Evolutionary conservation across 495 filamentous ascomycete genomes (phyloP).

Genomic region (Aspergillus biplanus): DNA sequence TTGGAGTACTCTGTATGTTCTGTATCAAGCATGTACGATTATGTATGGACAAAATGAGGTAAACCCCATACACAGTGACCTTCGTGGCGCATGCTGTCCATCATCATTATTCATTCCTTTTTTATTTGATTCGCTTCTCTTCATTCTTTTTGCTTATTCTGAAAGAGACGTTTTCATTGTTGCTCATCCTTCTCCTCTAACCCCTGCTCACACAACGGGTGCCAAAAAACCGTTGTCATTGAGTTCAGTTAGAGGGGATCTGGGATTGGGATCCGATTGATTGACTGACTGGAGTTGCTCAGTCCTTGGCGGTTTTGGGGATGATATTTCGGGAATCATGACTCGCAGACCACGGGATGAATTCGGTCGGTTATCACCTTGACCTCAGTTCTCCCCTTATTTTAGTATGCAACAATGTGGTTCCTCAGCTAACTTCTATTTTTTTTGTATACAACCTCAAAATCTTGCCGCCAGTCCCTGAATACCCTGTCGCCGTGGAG

Average conservation of each 20-base stretch:
- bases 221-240: too few species aligned
- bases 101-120: neutral
- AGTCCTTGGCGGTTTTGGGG: neutral
- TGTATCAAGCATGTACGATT: neutral
- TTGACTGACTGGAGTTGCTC: neutral
- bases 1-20: too few species aligned
- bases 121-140: neutral
- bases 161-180: conserved; percentile 9
- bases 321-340: neutral
- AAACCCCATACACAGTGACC: neutral
- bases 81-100: neutral
- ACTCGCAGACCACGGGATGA: neutral
- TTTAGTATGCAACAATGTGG: too few species aligned
- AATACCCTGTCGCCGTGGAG: conserved; percentile 2
- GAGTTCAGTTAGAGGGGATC: too few species aligned
- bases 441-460: neutral
- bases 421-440: neutral
- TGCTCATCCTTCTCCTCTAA: neutral
- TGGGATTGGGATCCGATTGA: neutral
- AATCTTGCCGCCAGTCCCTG: conserved; percentile 3
- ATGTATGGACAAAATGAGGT: neutral
- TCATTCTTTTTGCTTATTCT: neutral
- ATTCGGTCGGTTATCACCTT: neutral
- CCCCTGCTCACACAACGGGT: neutral
- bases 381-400: neutral